Evolutionary conservation across 192 early-diverging fungal genomes (phyloP), one percentile per base, ranked within the genome.

Genomic region (Chytriomyces sp.): DNA sequence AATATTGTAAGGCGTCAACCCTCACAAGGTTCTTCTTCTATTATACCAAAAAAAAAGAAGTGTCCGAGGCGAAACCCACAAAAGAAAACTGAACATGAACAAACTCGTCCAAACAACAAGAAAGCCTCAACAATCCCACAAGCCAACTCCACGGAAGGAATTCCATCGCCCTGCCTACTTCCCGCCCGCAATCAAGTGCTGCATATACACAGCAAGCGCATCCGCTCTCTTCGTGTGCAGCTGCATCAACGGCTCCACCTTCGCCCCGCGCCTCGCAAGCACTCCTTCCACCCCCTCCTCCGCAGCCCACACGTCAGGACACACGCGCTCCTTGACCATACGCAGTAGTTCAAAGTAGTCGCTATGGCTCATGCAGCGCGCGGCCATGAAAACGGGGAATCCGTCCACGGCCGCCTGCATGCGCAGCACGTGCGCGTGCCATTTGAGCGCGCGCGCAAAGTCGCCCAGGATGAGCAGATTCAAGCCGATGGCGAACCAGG

Each of bases 281-380:
- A 8, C 8, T 53, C 56, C 41, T 19, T 17, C 31, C 6, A 52
- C 70, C 49, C 4, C 25, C 58, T 59, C 32, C 4, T 32, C 22
- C 12, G 30, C 30, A 32, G 59, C 59, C 5, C 6, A 7, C 12
- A 61, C 59, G 12, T 61, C 59, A 28, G 30, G 34, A 34, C 22
- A 49, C 36, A 58, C 8, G 54, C 63, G 33, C 57, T 62, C n/a
- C 3, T 38, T 33, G 3, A 59, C 55, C 53, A 55, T 73, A 17
- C 76, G 30, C 6, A 79, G 40, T 38, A 77, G 65, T 70, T 82
- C 78, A 5, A 69, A 64, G 58, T 80, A 82, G 56, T 82, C 78
- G 22, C 79, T 75, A 39, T 82, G 81, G 37, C 72, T 59, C 78
- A 82, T 82, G 30, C 75, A 71, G 3, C 81, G 57, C 33, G 78